Evolutionary conservation across 768 basidiomycete genomes (phyloP).

Genomic region (Auriscalpium vulgare): DNA sequence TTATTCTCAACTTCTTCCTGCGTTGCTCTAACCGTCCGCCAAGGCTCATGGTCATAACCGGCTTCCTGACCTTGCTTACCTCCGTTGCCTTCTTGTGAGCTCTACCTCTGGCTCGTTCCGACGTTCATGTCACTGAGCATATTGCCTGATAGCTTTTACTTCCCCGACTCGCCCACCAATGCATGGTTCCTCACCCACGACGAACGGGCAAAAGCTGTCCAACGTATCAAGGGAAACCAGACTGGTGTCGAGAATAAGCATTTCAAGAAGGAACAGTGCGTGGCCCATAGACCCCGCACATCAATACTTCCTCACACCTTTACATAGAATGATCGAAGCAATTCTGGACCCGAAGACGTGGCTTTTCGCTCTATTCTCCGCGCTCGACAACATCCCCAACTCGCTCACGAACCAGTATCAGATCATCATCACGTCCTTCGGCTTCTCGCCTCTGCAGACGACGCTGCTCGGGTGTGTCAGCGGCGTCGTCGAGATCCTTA

Average conservation of each 20-base stretch:
- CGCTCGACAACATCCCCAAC: slow-evolving; percentile 55
- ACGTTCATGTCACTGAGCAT: neutral
- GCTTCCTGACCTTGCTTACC: slow-evolving; percentile 45
- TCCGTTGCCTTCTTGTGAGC: slow-evolving; percentile 49
- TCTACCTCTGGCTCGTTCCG: neutral
- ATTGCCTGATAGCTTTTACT: slow-evolving; percentile 41
- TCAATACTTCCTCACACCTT: neutral
- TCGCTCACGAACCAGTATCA: slow-evolving; percentile 58
- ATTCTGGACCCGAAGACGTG: slow-evolving; percentile 65
- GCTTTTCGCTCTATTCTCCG: slow-evolving; percentile 65
- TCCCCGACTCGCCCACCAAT: slow-evolving; percentile 68
- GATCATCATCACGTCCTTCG: slow-evolving; percentile 60
- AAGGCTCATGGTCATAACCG: slow-evolving; percentile 69
- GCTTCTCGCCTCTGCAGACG: slow-evolving; percentile 55
- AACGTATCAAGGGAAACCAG: slow-evolving; percentile 67
- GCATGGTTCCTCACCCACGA: slow-evolving; percentile 65
- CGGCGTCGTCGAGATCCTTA: slow-evolving; percentile 58
- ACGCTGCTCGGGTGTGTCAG: slow-evolving; percentile 64
- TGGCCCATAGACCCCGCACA: slow-evolving; percentile 4
- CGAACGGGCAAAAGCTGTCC: slow-evolving; percentile 58
- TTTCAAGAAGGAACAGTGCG: slow-evolving; percentile 75
- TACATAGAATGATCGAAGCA: slow-evolving; percentile 55
- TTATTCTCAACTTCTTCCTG: neutral
- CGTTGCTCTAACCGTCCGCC: slow-evolving; percentile 5
- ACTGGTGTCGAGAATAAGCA: slow-evolving; percentile 77